phyloP scores from a whole-genome alignment of 192 early-diverging fungal genomes.

The Haplosporangium gracile region DNA sequence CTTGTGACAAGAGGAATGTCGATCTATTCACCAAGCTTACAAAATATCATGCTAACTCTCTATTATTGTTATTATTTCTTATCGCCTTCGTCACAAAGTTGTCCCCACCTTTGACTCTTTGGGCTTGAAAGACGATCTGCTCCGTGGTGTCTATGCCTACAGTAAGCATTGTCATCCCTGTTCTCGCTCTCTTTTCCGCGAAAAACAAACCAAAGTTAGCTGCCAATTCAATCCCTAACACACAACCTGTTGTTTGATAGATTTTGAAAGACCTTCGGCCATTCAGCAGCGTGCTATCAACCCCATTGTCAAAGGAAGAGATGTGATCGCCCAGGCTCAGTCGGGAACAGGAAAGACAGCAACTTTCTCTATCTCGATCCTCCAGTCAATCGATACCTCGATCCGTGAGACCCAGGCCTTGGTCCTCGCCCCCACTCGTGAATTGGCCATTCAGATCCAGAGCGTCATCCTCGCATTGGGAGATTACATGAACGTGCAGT shows the following conservation, averaged over 20 bases:
- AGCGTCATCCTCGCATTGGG: slow-evolving; percentile 92
- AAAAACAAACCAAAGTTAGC: neutral
- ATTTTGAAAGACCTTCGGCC: slow-evolving; percentile 97
- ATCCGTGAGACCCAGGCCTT: slow-evolving; percentile 93
- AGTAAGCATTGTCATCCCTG: slow-evolving; percentile 59
- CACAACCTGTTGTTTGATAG: slow-evolving; percentile 39
- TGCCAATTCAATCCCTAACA: neutral
- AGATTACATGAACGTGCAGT: slow-evolving; percentile 98
- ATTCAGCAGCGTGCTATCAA: slow-evolving; percentile 98
- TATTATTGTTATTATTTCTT: neutral
- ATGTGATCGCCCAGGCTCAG: slow-evolving; percentile 98
- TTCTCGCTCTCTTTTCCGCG: neutral
- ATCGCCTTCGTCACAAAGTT: slow-evolving; percentile 22
- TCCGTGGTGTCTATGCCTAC: slow-evolving; percentile 98
- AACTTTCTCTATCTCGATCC: slow-evolving; percentile 94
- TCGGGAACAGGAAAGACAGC: slow-evolving; percentile 99
- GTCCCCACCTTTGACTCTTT: slow-evolving; percentile 95
- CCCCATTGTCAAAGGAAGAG: slow-evolving; percentile 88
- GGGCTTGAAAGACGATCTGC: slow-evolving; percentile 95
- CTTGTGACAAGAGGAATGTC: neutral
- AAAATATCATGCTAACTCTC: neutral
- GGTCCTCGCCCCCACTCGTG: slow-evolving; percentile 94
- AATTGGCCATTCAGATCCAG: slow-evolving; percentile 97
- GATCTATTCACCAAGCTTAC: neutral
- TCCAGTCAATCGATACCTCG: slow-evolving; percentile 92